Base-by-base conservation (phyloP, 352 stramenopile genomes). In the Phytophthora brassicae region DNA sequence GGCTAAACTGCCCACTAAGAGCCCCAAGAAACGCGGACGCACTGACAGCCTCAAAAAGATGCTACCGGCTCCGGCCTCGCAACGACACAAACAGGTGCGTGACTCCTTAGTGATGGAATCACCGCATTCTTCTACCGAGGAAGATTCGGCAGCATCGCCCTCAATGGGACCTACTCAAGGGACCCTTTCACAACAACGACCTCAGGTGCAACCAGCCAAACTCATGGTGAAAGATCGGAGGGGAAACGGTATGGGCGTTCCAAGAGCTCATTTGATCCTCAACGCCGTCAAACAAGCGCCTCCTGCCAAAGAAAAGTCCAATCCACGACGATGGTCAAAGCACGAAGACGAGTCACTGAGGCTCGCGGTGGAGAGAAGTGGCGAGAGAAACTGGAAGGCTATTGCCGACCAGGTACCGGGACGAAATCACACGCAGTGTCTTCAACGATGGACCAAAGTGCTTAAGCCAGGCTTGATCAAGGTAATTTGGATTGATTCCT, bases 361-460 rank as follows among this genome's bases (percentile, higher is more conserved):
- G 5, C 56, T 94, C 12, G 86, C 86, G 23, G 86, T 95, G n/a
- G 84, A 94, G 44, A 74, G 86, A 49, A 95, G 86, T 28, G 86
- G 86, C 2, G 86, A 95, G 51, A 83, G 86, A 58, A 95, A 95
- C 51, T 95, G 86, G 86, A 95, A 95, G 64, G 88, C 90, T 5
- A 98, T 98, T 46, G 91, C 92, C 4, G 84, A 97, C 46, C 87
- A 96, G 61, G 88, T 98, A 20, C 86, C 86, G 4, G 90, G 88
- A 22, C 72, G 92, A 12, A 98, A 97, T 62, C 90, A 98, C 66
- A 96, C 90, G 44, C 92, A 98, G 72, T 97, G 91, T 68, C 61
- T 97, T 46, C 92, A 98, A 60, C 81, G 92, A 16, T 98, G 92
- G 92, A 96, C 87, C 2, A 98, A 98, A 75, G 91, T 97, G 51